A percentile compares a stretch with the other conserved stretches of the same genome.
Evolutionary conservation across 768 basidiomycete species (phyloP).

Genomic region (Lentinula sp.): DNA sequence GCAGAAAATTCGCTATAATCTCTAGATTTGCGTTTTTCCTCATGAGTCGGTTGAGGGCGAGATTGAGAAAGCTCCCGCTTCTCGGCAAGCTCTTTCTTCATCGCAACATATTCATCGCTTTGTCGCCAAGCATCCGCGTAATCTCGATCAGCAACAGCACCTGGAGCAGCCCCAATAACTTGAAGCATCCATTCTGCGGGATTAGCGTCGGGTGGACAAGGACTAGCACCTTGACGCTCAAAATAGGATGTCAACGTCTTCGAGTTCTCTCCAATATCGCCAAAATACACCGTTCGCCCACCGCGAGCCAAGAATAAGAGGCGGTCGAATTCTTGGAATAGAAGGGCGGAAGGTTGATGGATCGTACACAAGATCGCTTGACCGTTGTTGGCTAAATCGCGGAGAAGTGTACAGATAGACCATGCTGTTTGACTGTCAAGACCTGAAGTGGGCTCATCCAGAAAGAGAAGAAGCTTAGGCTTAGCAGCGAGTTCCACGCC

Average conservation of each 20-base stretch:
- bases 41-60: conserved; percentile 8
- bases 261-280: conserved; percentile 51
- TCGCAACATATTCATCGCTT: conserved; percentile 26
- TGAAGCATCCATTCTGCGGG: conserved; percentile 47
- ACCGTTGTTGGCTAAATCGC: conserved; percentile 46
- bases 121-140: conserved; percentile 37
- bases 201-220: conserved; percentile 50
- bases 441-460: conserved; percentile 58
- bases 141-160: conserved; percentile 26
- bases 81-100: conserved; percentile 29
- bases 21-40: conserved; percentile 6
- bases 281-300: conserved; percentile 51
- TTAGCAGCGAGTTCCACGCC: conserved; percentile 56
- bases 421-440: conserved; percentile 48
- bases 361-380: conserved; percentile 51
- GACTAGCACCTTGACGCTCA: conserved; percentile 45
- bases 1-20: conserved; percentile 17
- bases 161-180: conserved; percentile 39
- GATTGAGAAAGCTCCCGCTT: conserved; percentile 11
- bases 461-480: conserved; percentile 46
- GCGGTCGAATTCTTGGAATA: conserved; percentile 50
- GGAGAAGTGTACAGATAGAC: conserved; percentile 41
- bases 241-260: conserved; percentile 52
- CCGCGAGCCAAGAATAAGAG: conserved; percentile 43
- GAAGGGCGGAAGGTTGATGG: conserved; percentile 27